phyloP scores from a whole-genome alignment of 2,329 filamentous ascomycete genomes.

The Orbilia ellipsospora region DNA sequence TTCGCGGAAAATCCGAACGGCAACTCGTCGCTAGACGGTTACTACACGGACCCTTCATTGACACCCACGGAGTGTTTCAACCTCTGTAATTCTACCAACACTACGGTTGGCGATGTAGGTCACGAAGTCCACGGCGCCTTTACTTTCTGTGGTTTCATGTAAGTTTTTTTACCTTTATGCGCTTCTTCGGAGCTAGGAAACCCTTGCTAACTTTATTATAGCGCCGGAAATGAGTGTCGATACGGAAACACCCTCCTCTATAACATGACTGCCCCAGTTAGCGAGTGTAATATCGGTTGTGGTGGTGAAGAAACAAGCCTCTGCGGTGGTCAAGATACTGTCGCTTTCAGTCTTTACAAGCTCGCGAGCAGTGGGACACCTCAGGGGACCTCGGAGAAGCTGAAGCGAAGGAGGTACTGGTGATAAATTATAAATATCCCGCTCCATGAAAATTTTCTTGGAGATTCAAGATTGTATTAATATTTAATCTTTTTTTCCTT shows the following conservation, averaged over 20 bases:
- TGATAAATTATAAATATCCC: no score
- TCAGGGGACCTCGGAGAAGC: no score
- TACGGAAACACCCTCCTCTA: constrained; percentile 6
- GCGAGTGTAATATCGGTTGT: constrained; percentile 1
- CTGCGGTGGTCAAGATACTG: constrained; percentile 10
- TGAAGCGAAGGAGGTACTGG: no score
- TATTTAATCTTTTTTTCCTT: neutral
- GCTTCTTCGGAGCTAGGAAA: neutral
- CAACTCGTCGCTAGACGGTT: neutral
- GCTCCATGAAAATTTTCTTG: neutral
- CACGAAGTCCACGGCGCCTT: neutral
- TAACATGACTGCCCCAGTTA: neutral
- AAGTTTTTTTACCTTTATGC: neutral
- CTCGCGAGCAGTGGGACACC: no score
- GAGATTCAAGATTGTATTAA: neutral
- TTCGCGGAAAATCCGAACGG: neutral
- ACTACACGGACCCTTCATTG: neutral
- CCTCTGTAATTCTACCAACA: constrained; percentile 5
- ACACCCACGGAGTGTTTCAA: constrained; percentile 14
- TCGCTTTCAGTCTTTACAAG: no score
- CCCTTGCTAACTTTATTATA: constrained; percentile 5
- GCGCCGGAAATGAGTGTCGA: constrained; percentile 7
- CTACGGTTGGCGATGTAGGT: neutral
- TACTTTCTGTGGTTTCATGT: constrained; percentile 23
- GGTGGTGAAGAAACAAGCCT: constrained; percentile 9